phyloP scores from a whole-genome alignment of 257 asterid species.

The Datura wrightii region DNA sequence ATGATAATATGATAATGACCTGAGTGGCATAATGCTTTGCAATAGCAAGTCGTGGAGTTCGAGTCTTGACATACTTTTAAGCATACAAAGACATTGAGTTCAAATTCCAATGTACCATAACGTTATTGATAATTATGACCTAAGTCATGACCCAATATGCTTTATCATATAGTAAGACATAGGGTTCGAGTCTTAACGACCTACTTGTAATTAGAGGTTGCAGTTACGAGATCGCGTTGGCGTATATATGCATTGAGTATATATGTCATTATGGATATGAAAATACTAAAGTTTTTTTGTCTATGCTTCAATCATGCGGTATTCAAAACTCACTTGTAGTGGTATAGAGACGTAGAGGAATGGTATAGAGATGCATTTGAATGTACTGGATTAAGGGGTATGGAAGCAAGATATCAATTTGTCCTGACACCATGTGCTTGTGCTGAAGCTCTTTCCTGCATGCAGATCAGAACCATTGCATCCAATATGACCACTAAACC shows the following conservation, averaged over 20 bases:
- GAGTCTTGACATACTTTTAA: too few species aligned
- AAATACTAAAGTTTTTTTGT: too few species aligned
- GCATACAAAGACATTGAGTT: too few species aligned
- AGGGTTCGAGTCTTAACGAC: neutral
- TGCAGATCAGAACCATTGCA: constrained; percentile 5
- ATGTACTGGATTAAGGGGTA: constrained; percentile 1
- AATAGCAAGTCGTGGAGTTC: too few species aligned
- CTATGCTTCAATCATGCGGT: neutral
- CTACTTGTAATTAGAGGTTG: neutral
- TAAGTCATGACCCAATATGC: neutral
- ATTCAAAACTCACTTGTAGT: neutral
- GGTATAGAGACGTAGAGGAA: neutral
- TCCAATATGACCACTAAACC: constrained; percentile 21
- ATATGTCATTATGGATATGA: too few species aligned
- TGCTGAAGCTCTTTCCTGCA: constrained; percentile 26
- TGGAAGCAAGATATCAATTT: constrained; percentile 17
- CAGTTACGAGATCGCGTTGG: neutral
- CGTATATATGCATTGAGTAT: neutral
- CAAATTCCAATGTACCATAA: neutral
- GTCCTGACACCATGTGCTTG: constrained; percentile 30
- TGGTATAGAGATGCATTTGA: neutral
- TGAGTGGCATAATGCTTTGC: too few species aligned
- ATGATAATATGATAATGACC: too few species aligned
- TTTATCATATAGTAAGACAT: neutral
- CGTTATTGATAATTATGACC: neutral